A percentile compares a stretch with the other conserved stretches of the same genome.
Conservation (phyloP, 352 stramenopile genomes). For the Globisporangium parvum region DNA sequence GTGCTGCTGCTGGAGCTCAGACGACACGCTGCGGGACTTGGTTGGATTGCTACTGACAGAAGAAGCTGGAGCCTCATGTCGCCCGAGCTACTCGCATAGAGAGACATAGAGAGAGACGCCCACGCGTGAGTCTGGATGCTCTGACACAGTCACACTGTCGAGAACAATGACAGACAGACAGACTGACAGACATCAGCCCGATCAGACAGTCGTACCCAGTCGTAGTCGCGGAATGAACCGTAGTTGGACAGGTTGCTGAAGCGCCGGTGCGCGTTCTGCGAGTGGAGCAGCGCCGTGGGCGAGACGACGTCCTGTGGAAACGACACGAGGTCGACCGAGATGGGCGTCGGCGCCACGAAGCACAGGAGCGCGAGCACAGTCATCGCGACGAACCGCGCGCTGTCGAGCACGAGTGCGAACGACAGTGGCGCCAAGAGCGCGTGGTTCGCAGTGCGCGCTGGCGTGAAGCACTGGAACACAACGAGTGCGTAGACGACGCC, state of each 20-base stretch:
- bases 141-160: too few relatives aligned
- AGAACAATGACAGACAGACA: too few relatives aligned
- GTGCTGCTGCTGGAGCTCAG: background rate
- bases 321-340: conserved; percentile 44
- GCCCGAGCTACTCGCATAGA: background rate
- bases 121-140: background rate
- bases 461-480: conserved; percentile 19
- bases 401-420: conserved; percentile 21
- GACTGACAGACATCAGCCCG: background rate
- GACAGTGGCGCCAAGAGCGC: conserved; percentile 6
- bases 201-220: conserved; percentile 12
- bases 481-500: conserved; percentile 39
- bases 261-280: conserved; percentile 22
- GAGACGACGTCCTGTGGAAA: conserved; percentile 40
- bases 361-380: conserved; percentile 44
- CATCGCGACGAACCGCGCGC: conserved; percentile 32
- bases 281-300: conserved; percentile 55
- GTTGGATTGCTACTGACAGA: background rate
- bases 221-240: conserved; percentile 48
- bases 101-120: background rate
- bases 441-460: background rate
- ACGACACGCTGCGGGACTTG: background rate
- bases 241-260: conserved; percentile 38
- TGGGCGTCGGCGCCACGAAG: conserved; percentile 38
- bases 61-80: too few relatives aligned